phyloP scores from a whole-genome alignment of 371 early-diverging fungal genomes.

The Mucor saturninus region DNA sequence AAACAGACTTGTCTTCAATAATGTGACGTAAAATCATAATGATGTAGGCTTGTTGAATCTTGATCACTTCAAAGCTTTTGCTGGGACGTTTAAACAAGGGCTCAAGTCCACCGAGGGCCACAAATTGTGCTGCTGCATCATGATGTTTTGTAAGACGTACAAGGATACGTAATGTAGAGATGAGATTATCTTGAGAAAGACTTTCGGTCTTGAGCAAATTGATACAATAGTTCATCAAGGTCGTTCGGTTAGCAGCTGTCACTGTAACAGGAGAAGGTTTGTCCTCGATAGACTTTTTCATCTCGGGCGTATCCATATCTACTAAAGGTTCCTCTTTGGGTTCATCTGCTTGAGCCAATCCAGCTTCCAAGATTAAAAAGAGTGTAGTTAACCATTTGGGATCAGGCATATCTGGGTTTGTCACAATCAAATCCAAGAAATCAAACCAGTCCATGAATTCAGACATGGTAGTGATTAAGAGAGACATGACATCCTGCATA shows the following conservation, averaged over 20 bases:
- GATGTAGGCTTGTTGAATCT: constrained; percentile 66
- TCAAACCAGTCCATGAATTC: constrained; percentile 27
- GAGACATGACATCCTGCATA: constrained; percentile 38
- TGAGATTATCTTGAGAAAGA: constrained; percentile 46
- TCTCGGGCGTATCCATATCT: neutral
- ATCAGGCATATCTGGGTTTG: constrained; percentile 19
- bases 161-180: constrained; percentile 72
- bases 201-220: constrained; percentile 43
- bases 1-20: constrained; percentile 67
- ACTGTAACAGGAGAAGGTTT: constrained; percentile 18
- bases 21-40: constrained; percentile 83
- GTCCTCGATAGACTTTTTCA: neutral
- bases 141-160: constrained; percentile 76
- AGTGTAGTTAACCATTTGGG: constrained; percentile 64
- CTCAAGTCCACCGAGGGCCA: constrained; percentile 60
- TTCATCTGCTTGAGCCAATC: constrained; percentile 61
- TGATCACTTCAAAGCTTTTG: constrained; percentile 50
- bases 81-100: constrained; percentile 52
- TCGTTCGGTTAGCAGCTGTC: constrained; percentile 8
- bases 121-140: constrained; percentile 61
- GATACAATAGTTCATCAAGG: constrained; percentile 35
- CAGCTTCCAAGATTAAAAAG: constrained; percentile 62
- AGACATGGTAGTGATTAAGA: constrained; percentile 35
- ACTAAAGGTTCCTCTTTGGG: constrained; percentile 27
- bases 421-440: constrained; percentile 21